Conservation (phyloP, 257 asterid species). For the Gardenia jasminoides region DNA sequence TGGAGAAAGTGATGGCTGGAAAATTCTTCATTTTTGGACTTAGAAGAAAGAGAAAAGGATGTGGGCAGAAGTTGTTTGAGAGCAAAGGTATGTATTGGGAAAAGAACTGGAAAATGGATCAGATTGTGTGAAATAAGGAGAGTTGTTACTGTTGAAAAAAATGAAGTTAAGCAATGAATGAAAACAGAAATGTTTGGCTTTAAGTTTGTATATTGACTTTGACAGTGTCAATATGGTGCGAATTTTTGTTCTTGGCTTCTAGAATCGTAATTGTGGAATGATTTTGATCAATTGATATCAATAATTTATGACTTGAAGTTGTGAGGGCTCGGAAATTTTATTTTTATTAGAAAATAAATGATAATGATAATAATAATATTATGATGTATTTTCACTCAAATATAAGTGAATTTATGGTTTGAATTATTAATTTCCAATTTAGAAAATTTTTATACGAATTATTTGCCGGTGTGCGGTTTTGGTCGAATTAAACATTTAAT, state of each 20-base stretch:
- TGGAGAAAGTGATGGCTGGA: not conserved
- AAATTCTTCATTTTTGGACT: not conserved
- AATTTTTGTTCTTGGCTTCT: not conserved
- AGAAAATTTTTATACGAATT: too few relatives aligned
- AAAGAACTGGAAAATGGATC: too few relatives aligned
- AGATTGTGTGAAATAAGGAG: not conserved
- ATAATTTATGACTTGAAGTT: too few relatives aligned
- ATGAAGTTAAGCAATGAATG: too few relatives aligned
- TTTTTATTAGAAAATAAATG: too few relatives aligned
- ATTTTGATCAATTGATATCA: not conserved
- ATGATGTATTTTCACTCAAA: too few relatives aligned
- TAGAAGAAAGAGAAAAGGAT: not conserved
- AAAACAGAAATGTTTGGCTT: not conserved
- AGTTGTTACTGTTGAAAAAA: not conserved
- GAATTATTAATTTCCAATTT: too few relatives aligned
- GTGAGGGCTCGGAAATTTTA: too few relatives aligned
- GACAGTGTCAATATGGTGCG: not conserved
- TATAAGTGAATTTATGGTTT: too few relatives aligned
- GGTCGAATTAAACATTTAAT: too few relatives aligned
- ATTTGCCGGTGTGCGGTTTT: too few relatives aligned
- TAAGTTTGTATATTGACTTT: not conserved
- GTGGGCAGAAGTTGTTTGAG: not conserved
- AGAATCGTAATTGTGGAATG: not conserved
- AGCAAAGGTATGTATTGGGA: not conserved
- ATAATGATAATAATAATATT: too few relatives aligned